phyloP scores from a whole-genome alignment of 495 filamentous ascomycete genomes.

The Aspergillus incahuasiensis region DNA sequence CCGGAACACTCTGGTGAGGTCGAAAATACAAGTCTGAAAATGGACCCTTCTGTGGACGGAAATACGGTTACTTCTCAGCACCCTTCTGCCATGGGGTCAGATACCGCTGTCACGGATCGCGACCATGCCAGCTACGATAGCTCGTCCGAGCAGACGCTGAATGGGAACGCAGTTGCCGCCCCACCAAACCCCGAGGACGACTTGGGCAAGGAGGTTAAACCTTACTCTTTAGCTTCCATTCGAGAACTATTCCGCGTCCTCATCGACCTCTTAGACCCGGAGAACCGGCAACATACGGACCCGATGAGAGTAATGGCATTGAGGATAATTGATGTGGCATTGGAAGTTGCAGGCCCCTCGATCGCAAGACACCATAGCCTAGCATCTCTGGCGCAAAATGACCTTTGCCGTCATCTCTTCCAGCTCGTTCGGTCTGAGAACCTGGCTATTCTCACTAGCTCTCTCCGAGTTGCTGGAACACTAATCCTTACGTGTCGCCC shows the following conservation, averaged over 20 bases:
- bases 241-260: conserved; percentile 89
- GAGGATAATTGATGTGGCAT: conserved; percentile 92
- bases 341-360: conserved; percentile 93
- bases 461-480: conserved; percentile 85
- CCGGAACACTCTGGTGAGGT: conserved; percentile 49
- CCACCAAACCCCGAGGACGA: conserved; percentile 39
- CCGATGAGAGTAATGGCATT: conserved; percentile 96
- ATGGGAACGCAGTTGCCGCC: conserved; percentile 42
- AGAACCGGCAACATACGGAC: conserved; percentile 87
- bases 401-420: conserved; percentile 90
- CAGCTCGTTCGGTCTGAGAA: conserved; percentile 96
- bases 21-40: conserved; percentile 55
- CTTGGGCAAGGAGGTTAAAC: conserved; percentile 57
- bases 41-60: conserved; percentile 84
- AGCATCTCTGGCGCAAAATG: conserved; percentile 84
- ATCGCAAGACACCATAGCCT: conserved; percentile 91
- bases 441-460: conserved; percentile 85
- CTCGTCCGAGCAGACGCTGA: conserved; percentile 32
- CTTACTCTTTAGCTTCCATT: conserved; percentile 91
- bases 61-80: conserved; percentile 50
- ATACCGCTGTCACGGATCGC: conserved; percentile 33
- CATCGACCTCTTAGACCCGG: conserved; percentile 90
- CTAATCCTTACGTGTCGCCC: conserved; percentile 84
- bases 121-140: conserved; percentile 33
- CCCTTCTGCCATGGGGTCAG: conserved; percentile 40